phyloP scores from a whole-genome alignment of 2,329 filamentous ascomycete genomes.

The Pezicula radicicola region DNA sequence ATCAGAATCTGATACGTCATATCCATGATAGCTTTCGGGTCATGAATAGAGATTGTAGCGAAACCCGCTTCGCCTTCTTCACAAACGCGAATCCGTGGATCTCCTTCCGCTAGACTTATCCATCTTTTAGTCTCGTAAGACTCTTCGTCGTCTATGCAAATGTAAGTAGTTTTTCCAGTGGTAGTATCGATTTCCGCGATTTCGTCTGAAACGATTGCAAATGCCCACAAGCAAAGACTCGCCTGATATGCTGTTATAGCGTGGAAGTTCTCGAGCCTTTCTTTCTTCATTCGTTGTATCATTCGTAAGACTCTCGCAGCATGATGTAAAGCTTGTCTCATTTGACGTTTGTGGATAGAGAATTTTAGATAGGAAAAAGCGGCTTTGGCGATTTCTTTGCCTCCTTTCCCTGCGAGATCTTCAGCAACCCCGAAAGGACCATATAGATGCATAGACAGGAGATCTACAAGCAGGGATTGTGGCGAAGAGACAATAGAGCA shows the following conservation, averaged over 20 bases:
- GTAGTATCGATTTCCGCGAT: background rate
- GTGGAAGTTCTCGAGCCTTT: background rate
- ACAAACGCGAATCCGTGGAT: background rate
- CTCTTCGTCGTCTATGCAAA: background rate
- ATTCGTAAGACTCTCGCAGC: background rate
- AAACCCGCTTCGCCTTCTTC: background rate
- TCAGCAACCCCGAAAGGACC: background rate
- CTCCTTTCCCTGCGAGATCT: conserved; percentile 1
- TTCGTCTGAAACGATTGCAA: background rate
- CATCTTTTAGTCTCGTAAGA: background rate
- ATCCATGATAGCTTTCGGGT: background rate
- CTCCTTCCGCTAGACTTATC: background rate
- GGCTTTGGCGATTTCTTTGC: background rate
- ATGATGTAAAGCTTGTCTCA: background rate
- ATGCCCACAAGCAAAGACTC: background rate
- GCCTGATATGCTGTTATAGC: background rate
- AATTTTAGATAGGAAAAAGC: background rate
- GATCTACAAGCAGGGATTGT: background rate
- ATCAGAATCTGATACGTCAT: background rate
- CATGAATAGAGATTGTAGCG: background rate
- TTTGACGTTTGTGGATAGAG: background rate
- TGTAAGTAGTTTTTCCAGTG: background rate
- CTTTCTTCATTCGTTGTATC: background rate
- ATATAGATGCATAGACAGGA: background rate
- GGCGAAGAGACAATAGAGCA: background rate